Percentiles rank a stretch among this genome's conserved stretches.
Conservation (phyloP, 257 asterid genomes). For the Solanum lignicaule region DNA sequence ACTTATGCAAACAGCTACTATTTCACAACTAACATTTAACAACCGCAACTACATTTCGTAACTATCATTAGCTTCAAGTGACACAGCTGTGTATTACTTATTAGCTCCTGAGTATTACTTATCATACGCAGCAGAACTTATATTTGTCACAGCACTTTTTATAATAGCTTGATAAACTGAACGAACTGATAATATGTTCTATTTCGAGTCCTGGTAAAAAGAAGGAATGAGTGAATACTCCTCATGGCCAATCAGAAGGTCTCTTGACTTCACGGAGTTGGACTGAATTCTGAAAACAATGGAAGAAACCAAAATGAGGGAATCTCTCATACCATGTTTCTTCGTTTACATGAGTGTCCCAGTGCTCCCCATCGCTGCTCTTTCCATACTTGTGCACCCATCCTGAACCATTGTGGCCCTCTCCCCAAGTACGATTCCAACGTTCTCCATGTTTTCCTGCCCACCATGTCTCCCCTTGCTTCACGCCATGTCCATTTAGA, state of each 20-base stretch:
- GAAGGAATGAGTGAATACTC: not conserved
- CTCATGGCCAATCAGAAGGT: conserved; percentile 63
- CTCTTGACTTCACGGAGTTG: conserved; percentile 59
- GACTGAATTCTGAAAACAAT: conserved; percentile 82
- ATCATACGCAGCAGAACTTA: too few relatives aligned
- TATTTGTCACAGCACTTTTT: too few relatives aligned
- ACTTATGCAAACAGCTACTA: too few relatives aligned
- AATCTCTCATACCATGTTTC: conserved; percentile 89
- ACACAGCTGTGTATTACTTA: not conserved
- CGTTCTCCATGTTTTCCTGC: conserved; percentile 69
- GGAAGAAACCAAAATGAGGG: conserved; percentile 87
- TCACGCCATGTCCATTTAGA: conserved; percentile 38
- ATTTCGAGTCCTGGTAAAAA: not conserved
- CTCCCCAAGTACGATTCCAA: conserved; percentile 98
- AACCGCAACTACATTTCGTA: too few relatives aligned
- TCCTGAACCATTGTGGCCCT: conserved; percentile 86
- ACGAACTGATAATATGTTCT: not conserved
- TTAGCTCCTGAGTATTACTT: too few relatives aligned
- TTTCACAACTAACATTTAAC: not conserved
- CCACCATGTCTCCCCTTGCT: conserved; percentile 99
- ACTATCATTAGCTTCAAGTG: not conserved
- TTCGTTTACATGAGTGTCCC: conserved; percentile 73
- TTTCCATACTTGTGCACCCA: conserved; percentile 97
- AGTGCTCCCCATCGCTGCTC: conserved; percentile 97
- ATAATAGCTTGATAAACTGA: not conserved